Evolutionary conservation across 225 moss, liverwort and hornwort genomes (phyloP).

Genomic region (Thuidium tamariscinum): DNA sequence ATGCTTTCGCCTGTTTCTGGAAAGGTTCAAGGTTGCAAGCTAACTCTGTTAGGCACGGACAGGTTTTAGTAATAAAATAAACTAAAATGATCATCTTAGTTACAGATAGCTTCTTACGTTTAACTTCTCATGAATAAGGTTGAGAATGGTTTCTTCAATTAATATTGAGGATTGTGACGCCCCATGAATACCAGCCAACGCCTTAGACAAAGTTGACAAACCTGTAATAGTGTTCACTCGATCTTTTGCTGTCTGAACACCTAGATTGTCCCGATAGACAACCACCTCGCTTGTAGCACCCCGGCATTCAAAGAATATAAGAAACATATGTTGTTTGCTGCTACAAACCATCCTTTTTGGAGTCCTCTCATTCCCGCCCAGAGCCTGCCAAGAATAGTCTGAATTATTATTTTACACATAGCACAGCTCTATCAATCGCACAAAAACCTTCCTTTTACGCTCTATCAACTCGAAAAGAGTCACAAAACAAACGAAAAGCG

Average conservation of each 20-base stretch:
- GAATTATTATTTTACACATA: neutral
- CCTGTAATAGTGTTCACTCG: conserved; percentile 72
- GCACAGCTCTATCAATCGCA: neutral
- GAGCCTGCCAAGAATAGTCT: conserved; percentile 38
- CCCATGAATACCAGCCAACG: neutral
- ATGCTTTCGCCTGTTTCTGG: neutral
- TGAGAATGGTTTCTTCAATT: neutral
- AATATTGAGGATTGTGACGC: neutral
- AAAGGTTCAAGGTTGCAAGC: neutral
- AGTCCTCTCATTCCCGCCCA: conserved; percentile 80
- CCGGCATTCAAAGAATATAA: conserved; percentile 94
- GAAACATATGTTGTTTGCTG: conserved; percentile 79
- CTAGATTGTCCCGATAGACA: conserved; percentile 84
- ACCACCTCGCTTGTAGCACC: conserved; percentile 94
- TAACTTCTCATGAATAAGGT: neutral
- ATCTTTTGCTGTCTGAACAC: conserved; percentile 58
- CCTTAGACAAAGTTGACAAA: neutral
- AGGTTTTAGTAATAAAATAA: neutral
- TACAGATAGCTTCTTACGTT: neutral
- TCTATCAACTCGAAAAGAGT: neutral
- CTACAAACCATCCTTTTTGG: conserved; percentile 87
- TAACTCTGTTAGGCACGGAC: neutral
- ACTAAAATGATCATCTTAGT: neutral
- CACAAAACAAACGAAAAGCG: neutral
- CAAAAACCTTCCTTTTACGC: neutral